These are phyloP conservation scores for Fragilariopsis cylindrus DNA, from an alignment of 108 stramenopile genomes.

Conservation along the genomic window DNA sequence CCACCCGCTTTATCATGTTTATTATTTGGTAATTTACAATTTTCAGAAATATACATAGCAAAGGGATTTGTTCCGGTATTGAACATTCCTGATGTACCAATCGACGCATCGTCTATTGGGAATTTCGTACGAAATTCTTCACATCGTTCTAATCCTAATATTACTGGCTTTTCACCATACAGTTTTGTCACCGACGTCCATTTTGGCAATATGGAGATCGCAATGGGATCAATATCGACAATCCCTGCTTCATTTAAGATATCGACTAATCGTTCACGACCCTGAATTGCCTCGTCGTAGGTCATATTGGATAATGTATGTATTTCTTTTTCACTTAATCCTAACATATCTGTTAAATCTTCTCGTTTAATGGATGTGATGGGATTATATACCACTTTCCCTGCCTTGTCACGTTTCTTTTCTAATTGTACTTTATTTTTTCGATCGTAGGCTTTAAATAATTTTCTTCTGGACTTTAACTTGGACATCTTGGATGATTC, in stretches of 20 bases:
- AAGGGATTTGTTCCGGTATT: slow-evolving; percentile 85
- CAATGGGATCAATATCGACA: slow-evolving; percentile 29
- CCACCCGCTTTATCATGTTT: slow-evolving; percentile 31
- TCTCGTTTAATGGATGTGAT: slow-evolving; percentile 33
- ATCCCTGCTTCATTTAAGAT: slow-evolving; percentile 45
- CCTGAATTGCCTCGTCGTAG: slow-evolving; percentile 33
- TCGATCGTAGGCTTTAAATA: slow-evolving; percentile 2
- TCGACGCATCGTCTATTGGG: slow-evolving; percentile 41
- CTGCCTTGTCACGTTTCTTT: slow-evolving; percentile 28
- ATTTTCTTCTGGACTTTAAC: background rate
- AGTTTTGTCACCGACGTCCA: slow-evolving; percentile 48
- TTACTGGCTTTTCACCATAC: slow-evolving; percentile 60
- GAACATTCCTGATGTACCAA: slow-evolving; percentile 73
- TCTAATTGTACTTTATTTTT: slow-evolving; percentile 5
- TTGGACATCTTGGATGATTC: background rate
- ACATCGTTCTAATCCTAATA: slow-evolving; percentile 73
- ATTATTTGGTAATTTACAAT: slow-evolving; percentile 48
- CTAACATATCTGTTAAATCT: slow-evolving; percentile 23
- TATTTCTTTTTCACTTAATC: background rate
- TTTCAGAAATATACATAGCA: slow-evolving; percentile 35
- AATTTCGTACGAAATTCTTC: slow-evolving; percentile 53
- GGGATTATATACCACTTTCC: slow-evolving; percentile 25
- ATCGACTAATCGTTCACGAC: slow-evolving; percentile 37
- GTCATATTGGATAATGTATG: slow-evolving; percentile 18
- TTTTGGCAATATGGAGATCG: slow-evolving; percentile 34